Percentiles rank a stretch among this genome's conserved stretches.
Conservation (phyloP, 2,329 filamentous ascomycete species). For the Leptoxyphium fumago region DNA sequence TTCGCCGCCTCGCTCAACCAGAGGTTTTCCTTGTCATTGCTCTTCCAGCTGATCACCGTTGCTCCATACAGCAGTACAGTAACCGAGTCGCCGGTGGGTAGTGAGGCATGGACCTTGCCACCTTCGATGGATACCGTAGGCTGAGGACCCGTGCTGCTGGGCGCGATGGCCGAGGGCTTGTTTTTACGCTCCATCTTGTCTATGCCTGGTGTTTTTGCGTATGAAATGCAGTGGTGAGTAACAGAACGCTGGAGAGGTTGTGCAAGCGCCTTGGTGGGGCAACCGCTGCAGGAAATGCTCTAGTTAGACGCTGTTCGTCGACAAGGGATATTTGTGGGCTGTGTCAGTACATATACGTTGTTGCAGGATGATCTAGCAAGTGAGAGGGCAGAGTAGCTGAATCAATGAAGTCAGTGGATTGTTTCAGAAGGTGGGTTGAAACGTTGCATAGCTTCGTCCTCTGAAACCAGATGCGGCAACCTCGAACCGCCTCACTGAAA, state of each 20-base stretch:
- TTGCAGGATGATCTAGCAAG: not conserved
- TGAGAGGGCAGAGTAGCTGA: not conserved
- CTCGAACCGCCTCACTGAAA: too few species aligned
- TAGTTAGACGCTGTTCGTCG: not conserved
- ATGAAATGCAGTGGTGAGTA: not conserved
- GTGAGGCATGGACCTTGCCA: slow-evolving; percentile 58
- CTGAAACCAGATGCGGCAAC: not conserved
- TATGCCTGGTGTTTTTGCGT: not conserved
- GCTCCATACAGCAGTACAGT: slow-evolving; percentile 82
- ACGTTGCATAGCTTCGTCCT: not conserved
- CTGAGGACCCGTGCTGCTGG: slow-evolving; percentile 49
- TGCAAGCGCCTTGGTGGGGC: not conserved
- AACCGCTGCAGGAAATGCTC: not conserved
- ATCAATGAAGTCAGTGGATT: not conserved
- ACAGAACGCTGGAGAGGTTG: not conserved
- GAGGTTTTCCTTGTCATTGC: slow-evolving; percentile 62
- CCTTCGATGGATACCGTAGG: slow-evolving; percentile 62
- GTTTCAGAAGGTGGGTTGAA: not conserved
- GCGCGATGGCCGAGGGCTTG: slow-evolving; percentile 62
- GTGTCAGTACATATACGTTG: not conserved
- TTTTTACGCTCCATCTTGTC: slow-evolving; percentile 60
- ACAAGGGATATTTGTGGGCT: not conserved
- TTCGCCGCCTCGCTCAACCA: slow-evolving; percentile 69
- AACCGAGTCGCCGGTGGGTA: slow-evolving; percentile 77
- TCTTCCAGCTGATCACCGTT: slow-evolving; percentile 88